Base-by-base conservation (phyloP, 441 rosid species). In the Populus tomentosa region DNA sequence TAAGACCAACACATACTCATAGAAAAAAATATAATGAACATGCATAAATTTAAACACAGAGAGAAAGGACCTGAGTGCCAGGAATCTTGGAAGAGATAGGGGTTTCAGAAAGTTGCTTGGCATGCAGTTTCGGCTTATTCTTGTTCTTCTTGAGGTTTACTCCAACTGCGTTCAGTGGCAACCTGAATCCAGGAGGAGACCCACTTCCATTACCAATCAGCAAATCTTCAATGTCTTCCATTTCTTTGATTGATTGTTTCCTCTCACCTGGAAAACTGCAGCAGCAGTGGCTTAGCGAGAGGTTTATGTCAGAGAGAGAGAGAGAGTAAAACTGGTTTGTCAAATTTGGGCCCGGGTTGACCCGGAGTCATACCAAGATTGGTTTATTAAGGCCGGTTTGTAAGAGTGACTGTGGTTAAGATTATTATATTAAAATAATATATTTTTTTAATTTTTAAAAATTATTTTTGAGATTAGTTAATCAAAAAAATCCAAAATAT, bases 161-260 rank as follows among this genome's bases (percentile, higher is more conserved):
- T 38, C 89, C 91, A 62, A 95, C 90, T 0, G 90, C 33, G 64
- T 83, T 89, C 20, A 91, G 26, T 8, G 98, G 94, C 73, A 90
- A 81, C 63, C 97, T 84, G 77, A 90, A 93, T 7, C 94, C 94
- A 2, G 92, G 88, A 63, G 94, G 90, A 80, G 89, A 89, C 26
- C 91, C 93, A 28, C 83, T 83, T 69, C 75, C 85, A 38, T 78
- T 74, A 3, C 86, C 90, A 67, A 80, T 82, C 70, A 91, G 71
- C 85, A 94, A 80, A 84, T 94, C 98, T 81, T 94, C 95, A 46
- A 93, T 94, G 87, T 93, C 98, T 75, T 93, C 97, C 98, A 94
- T 94, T 78, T 66, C 18, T 13, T 46, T 46, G 18, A 11, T 46
- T 46, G 56, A 46, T 46, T 46, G 56, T 46, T 46, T 46, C 56